Conservation (phyloP, 495 filamentous ascomycete species). For the Xylaria cubensis region DNA sequence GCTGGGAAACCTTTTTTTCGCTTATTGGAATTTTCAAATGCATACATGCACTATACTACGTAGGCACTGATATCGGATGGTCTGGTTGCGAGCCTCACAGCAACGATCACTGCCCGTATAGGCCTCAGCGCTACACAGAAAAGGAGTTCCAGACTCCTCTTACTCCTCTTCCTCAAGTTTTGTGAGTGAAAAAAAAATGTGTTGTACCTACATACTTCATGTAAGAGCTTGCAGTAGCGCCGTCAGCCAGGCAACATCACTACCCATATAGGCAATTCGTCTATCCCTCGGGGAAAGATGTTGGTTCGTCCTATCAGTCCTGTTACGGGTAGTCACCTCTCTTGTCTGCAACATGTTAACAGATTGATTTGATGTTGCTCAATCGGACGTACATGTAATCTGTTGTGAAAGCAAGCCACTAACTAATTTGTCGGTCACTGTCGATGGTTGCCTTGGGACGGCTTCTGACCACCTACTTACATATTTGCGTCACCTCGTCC, state of each 20-base stretch:
- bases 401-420: neutral
- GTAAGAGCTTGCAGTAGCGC: slow-evolving; percentile 28
- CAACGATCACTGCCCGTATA: slow-evolving; percentile 17
- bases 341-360: neutral
- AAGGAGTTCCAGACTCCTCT: neutral
- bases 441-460: slow-evolving; percentile 16
- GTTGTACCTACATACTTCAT: slow-evolving; percentile 2
- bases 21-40: neutral
- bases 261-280: neutral
- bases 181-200: neutral
- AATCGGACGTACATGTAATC: neutral
- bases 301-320: neutral
- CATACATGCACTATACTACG: neutral
- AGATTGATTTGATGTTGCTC: neutral
- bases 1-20: neutral
- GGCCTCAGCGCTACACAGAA: neutral
- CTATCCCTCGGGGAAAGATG: slow-evolving; percentile 11
- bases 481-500: slow-evolving; percentile 17
- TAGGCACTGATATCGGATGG: neutral
- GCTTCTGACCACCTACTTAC: neutral
- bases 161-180: neutral
- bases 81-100: slow-evolving; percentile 6
- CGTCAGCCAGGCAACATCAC: neutral
- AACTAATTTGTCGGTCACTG: neutral
- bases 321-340: neutral